Evolutionary conservation across 2,329 filamentous ascomycete species (phyloP).

Genomic region (Penicillium sp.): DNA sequence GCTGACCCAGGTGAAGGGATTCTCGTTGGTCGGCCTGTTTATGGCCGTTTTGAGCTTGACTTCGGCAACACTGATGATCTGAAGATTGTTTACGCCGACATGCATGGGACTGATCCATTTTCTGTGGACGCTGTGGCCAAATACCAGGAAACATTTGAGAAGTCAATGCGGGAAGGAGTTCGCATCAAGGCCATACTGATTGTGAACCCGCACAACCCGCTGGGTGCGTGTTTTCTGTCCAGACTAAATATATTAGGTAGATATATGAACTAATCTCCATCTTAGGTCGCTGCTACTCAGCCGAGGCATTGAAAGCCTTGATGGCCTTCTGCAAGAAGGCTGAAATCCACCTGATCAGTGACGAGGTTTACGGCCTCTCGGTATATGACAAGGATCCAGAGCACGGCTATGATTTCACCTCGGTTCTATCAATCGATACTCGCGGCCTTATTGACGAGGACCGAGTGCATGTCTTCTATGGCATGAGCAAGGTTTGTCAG

Average conservation of each 20-base stretch:
- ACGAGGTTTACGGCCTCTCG: constrained; percentile 56
- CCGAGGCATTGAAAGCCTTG: constrained; percentile 39
- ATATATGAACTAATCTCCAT: not conserved
- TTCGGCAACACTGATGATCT: constrained; percentile 44
- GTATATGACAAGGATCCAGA: constrained; percentile 33
- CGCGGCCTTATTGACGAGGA: constrained; percentile 43
- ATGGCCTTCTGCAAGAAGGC: constrained; percentile 49
- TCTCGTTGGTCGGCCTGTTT: constrained; percentile 45
- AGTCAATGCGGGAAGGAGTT: constrained; percentile 29
- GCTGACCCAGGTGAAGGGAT: constrained; percentile 45
- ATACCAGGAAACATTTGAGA: constrained; percentile 23
- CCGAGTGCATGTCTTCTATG: constrained; percentile 49
- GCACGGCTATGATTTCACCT: constrained; percentile 40
- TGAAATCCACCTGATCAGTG: constrained; percentile 51
- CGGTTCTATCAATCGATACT: constrained; percentile 42
- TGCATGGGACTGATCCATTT: constrained; percentile 37
- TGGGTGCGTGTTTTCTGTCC: constrained; percentile 24
- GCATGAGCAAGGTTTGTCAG: constrained; percentile 33
- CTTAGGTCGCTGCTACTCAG: constrained; percentile 43
- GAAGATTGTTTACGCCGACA: constrained; percentile 38
- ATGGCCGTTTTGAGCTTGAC: constrained; percentile 49
- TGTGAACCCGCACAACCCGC: constrained; percentile 45
- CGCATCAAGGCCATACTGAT: constrained; percentile 40
- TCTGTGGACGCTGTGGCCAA: not conserved
- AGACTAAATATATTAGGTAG: not conserved